phyloP scores from a whole-genome alignment of 2,329 filamentous ascomycete species.

The Penicillium occitanis region DNA sequence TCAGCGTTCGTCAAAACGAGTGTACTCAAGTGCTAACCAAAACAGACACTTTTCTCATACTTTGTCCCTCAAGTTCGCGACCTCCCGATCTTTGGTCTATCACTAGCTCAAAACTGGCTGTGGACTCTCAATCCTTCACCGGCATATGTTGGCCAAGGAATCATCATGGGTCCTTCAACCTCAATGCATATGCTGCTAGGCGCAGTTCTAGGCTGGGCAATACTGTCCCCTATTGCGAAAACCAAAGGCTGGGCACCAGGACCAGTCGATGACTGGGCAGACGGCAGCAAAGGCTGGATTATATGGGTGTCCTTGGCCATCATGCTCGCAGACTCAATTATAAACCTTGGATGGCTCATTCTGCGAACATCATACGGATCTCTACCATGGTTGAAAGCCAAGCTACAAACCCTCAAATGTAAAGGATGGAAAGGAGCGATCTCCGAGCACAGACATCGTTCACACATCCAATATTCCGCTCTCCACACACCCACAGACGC shows the following conservation, averaged over 20 bases:
- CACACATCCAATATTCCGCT: slow-evolving; percentile 35
- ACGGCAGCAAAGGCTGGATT: slow-evolving; percentile 96
- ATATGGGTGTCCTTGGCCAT: slow-evolving; percentile 95
- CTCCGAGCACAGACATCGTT: slow-evolving; percentile 26
- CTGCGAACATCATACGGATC: slow-evolving; percentile 61
- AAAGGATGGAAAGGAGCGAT: slow-evolving; percentile 22
- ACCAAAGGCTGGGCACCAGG: slow-evolving; percentile 85
- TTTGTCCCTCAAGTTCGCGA: slow-evolving; percentile 83
- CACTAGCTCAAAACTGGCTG: slow-evolving; percentile 76
- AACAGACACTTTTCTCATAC: slow-evolving; percentile 76
- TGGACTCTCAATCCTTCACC: slow-evolving; percentile 96
- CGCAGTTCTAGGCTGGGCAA: slow-evolving; percentile 82
- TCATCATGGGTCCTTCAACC: slow-evolving; percentile 96
- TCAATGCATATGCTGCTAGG: slow-evolving; percentile 95
- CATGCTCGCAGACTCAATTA: slow-evolving; percentile 90
- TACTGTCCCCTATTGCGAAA: slow-evolving; percentile 88
- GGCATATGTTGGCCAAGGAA: slow-evolving; percentile 95
- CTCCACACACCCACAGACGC: slow-evolving; percentile 27
- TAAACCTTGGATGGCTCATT: slow-evolving; percentile 79
- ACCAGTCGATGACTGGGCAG: slow-evolving; percentile 81
- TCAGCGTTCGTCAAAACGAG: slow-evolving; percentile 2
- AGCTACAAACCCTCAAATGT: slow-evolving; percentile 33
- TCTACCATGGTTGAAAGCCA: slow-evolving; percentile 38
- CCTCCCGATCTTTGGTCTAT: slow-evolving; percentile 78
- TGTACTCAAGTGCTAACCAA: slow-evolving; percentile 23